A percentile compares a stretch with the other conserved stretches of the same genome.
These are phyloP conservation scores for Penicillium atrosanguineum DNA, from an alignment of 495 filamentous ascomycete genomes.

Conservation along the genomic window DNA sequence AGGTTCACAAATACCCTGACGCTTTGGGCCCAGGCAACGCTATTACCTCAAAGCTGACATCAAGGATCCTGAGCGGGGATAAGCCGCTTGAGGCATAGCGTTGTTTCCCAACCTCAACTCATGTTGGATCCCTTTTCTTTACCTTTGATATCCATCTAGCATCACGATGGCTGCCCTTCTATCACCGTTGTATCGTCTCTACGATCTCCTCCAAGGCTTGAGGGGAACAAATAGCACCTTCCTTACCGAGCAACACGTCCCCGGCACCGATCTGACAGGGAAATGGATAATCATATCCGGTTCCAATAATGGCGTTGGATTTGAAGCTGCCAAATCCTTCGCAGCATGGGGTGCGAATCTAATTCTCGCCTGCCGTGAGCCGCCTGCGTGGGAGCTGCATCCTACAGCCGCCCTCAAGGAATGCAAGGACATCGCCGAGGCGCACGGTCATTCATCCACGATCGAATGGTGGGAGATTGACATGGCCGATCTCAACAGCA, in stretches of 20 bases:
- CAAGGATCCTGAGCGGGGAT: not conserved
- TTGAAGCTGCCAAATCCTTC: conserved; percentile 28
- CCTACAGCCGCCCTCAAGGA: conserved; percentile 17
- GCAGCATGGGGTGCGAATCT: conserved; percentile 26
- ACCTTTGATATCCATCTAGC: not conserved
- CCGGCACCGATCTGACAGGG: conserved; percentile 13
- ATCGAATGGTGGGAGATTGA: conserved; percentile 53
- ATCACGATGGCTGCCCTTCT: not conserved
- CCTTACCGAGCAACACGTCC: conserved; percentile 16
- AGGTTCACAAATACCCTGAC: not conserved
- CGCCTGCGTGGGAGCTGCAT: conserved; percentile 21
- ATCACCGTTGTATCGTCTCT: not conserved
- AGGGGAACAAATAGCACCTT: conserved; percentile 11
- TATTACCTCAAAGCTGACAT: not conserved
- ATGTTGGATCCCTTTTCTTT: not conserved
- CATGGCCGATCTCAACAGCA: conserved; percentile 42
- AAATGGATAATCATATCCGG: conserved; percentile 37
- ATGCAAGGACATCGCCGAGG: conserved; percentile 11
- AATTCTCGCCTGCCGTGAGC: conserved; percentile 30
- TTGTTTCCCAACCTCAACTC: not conserved
- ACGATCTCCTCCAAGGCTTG: not conserved
- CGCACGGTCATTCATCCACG: conserved; percentile 20
- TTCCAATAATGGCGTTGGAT: conserved; percentile 33
- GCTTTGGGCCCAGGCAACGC: not conserved
- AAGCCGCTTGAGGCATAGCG: not conserved